These are phyloP conservation scores for Gossypium herbaceum DNA, from an alignment of 345 rosid genomes.

Conservation along the genomic window DNA sequence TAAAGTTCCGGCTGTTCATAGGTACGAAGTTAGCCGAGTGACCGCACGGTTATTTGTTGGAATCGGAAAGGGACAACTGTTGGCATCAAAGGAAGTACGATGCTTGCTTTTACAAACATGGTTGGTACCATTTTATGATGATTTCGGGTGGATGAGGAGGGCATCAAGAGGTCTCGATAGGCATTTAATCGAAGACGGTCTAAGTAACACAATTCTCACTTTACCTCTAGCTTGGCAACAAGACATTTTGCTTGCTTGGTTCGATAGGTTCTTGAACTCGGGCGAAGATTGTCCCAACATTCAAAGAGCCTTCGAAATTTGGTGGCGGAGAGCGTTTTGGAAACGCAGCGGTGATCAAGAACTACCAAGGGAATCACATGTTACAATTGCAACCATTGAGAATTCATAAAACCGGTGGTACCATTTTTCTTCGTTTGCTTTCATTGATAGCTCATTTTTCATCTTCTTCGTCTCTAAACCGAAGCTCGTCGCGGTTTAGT, in stretches of 20 bases:
- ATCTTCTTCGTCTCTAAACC: constrained; percentile 40
- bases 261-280: constrained; percentile 74
- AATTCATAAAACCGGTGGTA: constrained; percentile 26
- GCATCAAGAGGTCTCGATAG: constrained; percentile 87
- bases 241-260: constrained; percentile 87
- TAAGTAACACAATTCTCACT: constrained; percentile 87
- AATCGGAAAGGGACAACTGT: constrained; percentile 80
- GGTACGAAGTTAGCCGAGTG: constrained; percentile 79
- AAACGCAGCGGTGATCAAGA: constrained; percentile 62
- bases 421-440: constrained; percentile 8
- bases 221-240: constrained; percentile 89
- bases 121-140: constrained; percentile 90
- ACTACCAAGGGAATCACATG: constrained; percentile 46
- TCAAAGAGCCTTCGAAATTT: constrained; percentile 86
- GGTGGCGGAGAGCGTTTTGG: constrained; percentile 99
- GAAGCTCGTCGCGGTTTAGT: constrained; percentile 28
- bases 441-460: constrained; percentile 8
- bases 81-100: constrained; percentile 80
- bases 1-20: constrained; percentile 77
- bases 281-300: constrained; percentile 96
- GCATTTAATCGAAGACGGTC: constrained; percentile 91
- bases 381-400: constrained; percentile 45
- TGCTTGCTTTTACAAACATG: constrained; percentile 74
- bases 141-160: constrained; percentile 97
- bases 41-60: constrained; percentile 90